These are phyloP conservation scores for Ramularia endophylla DNA, from an alignment of 2,329 filamentous ascomycete species.

Conservation along the genomic window DNA sequence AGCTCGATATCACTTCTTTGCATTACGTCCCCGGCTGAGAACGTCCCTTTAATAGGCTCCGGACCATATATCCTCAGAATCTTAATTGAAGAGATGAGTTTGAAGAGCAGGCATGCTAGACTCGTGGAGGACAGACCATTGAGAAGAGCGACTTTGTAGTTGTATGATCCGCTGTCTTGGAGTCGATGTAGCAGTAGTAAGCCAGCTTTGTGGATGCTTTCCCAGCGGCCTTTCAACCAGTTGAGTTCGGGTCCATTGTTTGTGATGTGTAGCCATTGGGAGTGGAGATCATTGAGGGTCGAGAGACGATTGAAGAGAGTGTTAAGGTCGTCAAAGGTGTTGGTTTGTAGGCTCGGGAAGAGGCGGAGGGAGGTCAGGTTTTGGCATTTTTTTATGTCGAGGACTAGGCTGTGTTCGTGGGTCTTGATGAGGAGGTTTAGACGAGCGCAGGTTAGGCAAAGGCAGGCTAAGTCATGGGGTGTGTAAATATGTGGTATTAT, in stretches of 20 bases:
- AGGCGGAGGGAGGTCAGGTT: conserved; percentile 15
- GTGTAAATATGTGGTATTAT: conserved; percentile 28
- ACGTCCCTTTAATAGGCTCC: conserved; percentile 19
- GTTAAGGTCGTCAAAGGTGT: conserved; percentile 17
- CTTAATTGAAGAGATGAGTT: conserved; percentile 25
- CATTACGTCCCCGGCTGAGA: conserved; percentile 15
- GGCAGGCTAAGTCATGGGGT: conserved; percentile 16
- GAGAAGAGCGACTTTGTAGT: conserved; percentile 22
- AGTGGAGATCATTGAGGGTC: conserved; percentile 21
- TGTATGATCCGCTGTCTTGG: conserved; percentile 19
- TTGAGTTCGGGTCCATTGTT: conserved; percentile 22
- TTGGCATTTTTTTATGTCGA: conserved; percentile 18
- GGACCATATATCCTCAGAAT: conserved; percentile 29
- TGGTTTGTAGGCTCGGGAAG: conserved; percentile 22
- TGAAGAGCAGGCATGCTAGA: conserved; percentile 30
- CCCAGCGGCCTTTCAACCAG: conserved; percentile 29
- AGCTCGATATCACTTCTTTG: conserved; percentile 29
- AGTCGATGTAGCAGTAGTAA: conserved; percentile 29
- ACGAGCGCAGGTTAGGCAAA: conserved; percentile 23
- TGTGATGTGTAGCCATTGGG: conserved; percentile 26
- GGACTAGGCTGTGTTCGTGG: conserved; percentile 27
- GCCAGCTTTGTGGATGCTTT: conserved; percentile 27
- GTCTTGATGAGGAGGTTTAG: conserved; percentile 23
- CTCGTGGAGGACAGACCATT: conserved; percentile 24
- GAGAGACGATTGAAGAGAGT: conserved; percentile 17